Conservation (phyloP, 768 basidiomycete species). For the Serendipita sp. region DNA sequence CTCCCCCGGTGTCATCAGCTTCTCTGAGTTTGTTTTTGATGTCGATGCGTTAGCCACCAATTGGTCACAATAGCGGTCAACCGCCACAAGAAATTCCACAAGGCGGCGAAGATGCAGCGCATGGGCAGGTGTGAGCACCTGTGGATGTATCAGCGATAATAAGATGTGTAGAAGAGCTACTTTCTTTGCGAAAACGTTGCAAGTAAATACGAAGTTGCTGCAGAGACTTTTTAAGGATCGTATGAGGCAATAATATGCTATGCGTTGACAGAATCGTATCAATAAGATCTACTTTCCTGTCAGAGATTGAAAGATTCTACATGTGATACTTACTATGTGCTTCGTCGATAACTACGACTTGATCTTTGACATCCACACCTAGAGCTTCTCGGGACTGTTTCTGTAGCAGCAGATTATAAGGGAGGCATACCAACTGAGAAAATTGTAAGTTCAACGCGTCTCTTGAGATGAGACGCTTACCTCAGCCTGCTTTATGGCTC, state of each 20-base stretch:
- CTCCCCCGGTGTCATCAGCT: slow-evolving; percentile 54
- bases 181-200: slow-evolving; percentile 44
- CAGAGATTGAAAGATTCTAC: background rate
- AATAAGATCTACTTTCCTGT: slow-evolving; percentile 55
- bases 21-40: slow-evolving; percentile 21
- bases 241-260: slow-evolving; percentile 44
- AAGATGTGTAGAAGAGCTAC: background rate
- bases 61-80: slow-evolving; percentile 38
- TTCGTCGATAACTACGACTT: slow-evolving; percentile 86
- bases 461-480: slow-evolving; percentile 24
- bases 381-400: slow-evolving; percentile 71
- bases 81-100: slow-evolving; percentile 50
- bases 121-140: slow-evolving; percentile 54
- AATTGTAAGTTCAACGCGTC: background rate
- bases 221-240: slow-evolving; percentile 43
- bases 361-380: slow-evolving; percentile 68
- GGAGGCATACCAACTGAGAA: slow-evolving; percentile 67
- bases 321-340: slow-evolving; percentile 63
- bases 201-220: slow-evolving; percentile 67
- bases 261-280: slow-evolving; percentile 80
- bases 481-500: slow-evolving; percentile 82
- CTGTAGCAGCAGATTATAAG: slow-evolving; percentile 83
- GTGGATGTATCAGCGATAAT: background rate
- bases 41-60: slow-evolving; percentile 6
- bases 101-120: slow-evolving; percentile 68